Base-by-base conservation (phyloP, 768 basidiomycete species). In the Podaxis sp. region DNA sequence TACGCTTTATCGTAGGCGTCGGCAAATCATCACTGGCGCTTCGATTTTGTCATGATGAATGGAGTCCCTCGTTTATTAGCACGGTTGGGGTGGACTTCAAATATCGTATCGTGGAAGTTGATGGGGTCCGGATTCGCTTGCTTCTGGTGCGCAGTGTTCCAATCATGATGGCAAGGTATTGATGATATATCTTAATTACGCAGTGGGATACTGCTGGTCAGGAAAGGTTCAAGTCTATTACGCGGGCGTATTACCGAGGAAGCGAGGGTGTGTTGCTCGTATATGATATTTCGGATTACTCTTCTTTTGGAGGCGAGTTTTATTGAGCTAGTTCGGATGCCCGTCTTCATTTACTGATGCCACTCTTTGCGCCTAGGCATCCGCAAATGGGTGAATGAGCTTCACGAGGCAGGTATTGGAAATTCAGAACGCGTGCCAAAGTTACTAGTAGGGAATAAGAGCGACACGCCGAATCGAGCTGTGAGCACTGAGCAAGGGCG, bases 121-220 rank as follows among this genome's bases (percentile, higher is more conserved):
- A 54, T 40, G 60, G 60, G 6, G 52, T 40, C 15, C 12, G 51
- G 24, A 44, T 54, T 26, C 50, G 60, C 12, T 24, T 61, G 28
- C 41, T 61, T 15, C 11, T 61, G 26, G 60, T 61, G 15, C 20
- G 26, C 46, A 33, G 17, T 7, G 41, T 13, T 33, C 10, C 33
- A 33, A 2, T 49, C 33, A 15, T 30, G 20, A 15, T 17, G n/a
- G 37, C 5, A 26, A 28, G 33, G 15, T 12, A 30, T 30, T 17
- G 22, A 17, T 48, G 8, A 30, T 50, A 15, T 15, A 28, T 24
- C 11, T 2, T 33, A 28, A 46, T 58, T 15, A 50, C 6, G 33
- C 30, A 53, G 60, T 61, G 60, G 60, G 53, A 55, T 48, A 62
- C 52, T 46, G 60, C 60, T 62, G 60, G 60, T 38, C 60, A 56